Base-by-base conservation (phyloP, 2,329 filamentous ascomycete species). In the Fusarium coffeatum region DNA sequence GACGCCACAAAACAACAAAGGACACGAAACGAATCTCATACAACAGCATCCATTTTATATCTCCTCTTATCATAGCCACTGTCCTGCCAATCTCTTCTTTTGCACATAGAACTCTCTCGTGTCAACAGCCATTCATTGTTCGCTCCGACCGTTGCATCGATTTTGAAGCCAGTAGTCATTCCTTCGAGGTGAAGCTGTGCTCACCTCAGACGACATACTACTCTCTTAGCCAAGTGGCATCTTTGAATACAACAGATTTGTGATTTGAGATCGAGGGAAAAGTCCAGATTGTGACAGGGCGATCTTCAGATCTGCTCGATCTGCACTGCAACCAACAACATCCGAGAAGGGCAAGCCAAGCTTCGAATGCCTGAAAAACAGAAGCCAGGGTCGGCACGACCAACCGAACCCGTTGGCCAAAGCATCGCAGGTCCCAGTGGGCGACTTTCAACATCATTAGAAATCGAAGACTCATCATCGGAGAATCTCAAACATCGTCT, bases 401-500 rank as follows among this genome's bases (percentile, higher is more conserved):
- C 59, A 47, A 68, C 60, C 8, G 76, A 72, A 37, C 59, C 75
- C 6, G 56, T 73, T 22, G 76, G 76, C 0, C 67, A 76, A 41
- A 68, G 73, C 12, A 72, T 71, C 20, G 59, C 46, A 22, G 72
- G 69, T 22, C 72, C 75, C 12, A 76, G 73, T 54, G 71, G 73
- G 16, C 69, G 76, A 3, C 55, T 73, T 5, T 79, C 78, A 13
- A 69, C 73, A 6, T 78, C 78, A 10, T 69, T 74, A 27, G 72
- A 77, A 59, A 27, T 69, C 46, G 49, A 72, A 50, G 46, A 76
- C 58, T 53, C 65, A 61, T 54, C 72, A 65, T 64, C 69, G 16
- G 68, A 74, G 8, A 72, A 72, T 25, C 51, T 78, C 48, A 73
- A 73, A 55, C 73, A 78, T 61, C 78, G 80, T 48, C 75, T 80